phyloP scores from a whole-genome alignment of 2,329 filamentous ascomycete species.

The Fusarium sp. region DNA sequence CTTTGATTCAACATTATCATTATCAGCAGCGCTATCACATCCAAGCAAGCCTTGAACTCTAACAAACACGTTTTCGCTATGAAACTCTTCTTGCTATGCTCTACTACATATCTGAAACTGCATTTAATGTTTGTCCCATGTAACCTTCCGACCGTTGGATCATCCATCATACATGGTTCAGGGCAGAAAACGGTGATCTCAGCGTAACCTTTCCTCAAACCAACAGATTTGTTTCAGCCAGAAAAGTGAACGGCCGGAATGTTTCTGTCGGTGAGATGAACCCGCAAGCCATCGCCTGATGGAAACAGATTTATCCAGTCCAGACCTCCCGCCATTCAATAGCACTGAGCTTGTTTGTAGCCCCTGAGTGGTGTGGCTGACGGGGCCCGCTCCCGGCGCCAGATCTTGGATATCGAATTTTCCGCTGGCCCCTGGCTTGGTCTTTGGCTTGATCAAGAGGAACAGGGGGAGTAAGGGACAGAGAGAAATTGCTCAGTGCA shows the following conservation, averaged over 20 bases:
- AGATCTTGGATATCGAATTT: slow-evolving; percentile 9
- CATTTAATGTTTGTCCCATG: too few species aligned
- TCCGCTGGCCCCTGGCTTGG: too few species aligned
- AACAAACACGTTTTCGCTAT: too few species aligned
- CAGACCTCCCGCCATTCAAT: not conserved
- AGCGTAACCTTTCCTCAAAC: not conserved
- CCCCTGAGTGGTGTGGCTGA: slow-evolving; percentile 41
- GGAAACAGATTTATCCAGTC: not conserved
- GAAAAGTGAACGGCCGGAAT: not conserved
- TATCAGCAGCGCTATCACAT: not conserved
- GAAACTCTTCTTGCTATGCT: not conserved
- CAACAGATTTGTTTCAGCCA: not conserved
- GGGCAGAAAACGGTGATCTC: not conserved
- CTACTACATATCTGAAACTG: too few species aligned
- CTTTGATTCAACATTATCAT: slow-evolving; percentile 5
- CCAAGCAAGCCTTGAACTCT: not conserved
- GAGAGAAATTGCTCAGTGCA: not conserved
- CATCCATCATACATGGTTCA: too few species aligned
- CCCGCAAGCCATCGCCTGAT: slow-evolving; percentile 2
- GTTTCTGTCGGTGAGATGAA: slow-evolving; percentile 10
- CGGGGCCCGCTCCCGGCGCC: slow-evolving; percentile 21
- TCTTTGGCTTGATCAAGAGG: not conserved
- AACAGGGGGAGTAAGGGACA: not conserved
- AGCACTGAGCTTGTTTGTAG: slow-evolving; percentile 10
- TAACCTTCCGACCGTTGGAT: too few species aligned